Base-by-base conservation (phyloP, 2,329 filamentous ascomycete genomes). In the Sclerotinia nivalis region DNA sequence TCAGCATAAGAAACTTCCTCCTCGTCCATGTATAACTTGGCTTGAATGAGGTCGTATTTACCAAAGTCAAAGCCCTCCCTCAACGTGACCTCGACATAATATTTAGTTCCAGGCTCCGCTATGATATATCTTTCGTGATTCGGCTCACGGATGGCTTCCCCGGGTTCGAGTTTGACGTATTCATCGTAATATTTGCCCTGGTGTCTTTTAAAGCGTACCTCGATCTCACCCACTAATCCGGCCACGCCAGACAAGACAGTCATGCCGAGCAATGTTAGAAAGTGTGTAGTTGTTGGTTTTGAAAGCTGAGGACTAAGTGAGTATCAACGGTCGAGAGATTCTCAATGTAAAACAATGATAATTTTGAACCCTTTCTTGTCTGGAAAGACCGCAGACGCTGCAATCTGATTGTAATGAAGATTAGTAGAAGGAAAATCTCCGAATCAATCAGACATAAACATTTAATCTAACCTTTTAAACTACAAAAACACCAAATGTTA, bases 111-210 rank as follows among this genome's bases (percentile, higher is more conserved):
- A 2, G 65, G 56, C n/a, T 73, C 70, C 3, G 68, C 10, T 20
- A 69, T 20, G 7, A 73, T 70, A 13, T 71, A 71, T 31, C 68
- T 40, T 8, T 34, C 22, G 65, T 54, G 50, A 13, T 50, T 15
- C 0, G 5, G 3, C 13, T 34, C 25, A 31, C 4, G 54, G 40
- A 66, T 20, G 0, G 20, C 40, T 40, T 67, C 31, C 13, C 64
- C 62, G 5, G 18, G 10, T 2, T 65, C 56, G 18, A 65, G 25
- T 37, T 69, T 70, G 47, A 73, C 37, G 40, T 67, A 54, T 25
- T 71, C 71, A 5, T 71, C 55, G 18, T 64, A 67, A 43, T 59
- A 71, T 4, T 37, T 13, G 2, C 64, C 54, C 8, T 69, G 40
- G 31, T 59, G 3, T 37, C 71, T 50, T 25, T 59, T 66, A 9